Conservation (phyloP, 2,329 filamentous ascomycete genomes). For the Mariannaea elegans region DNA sequence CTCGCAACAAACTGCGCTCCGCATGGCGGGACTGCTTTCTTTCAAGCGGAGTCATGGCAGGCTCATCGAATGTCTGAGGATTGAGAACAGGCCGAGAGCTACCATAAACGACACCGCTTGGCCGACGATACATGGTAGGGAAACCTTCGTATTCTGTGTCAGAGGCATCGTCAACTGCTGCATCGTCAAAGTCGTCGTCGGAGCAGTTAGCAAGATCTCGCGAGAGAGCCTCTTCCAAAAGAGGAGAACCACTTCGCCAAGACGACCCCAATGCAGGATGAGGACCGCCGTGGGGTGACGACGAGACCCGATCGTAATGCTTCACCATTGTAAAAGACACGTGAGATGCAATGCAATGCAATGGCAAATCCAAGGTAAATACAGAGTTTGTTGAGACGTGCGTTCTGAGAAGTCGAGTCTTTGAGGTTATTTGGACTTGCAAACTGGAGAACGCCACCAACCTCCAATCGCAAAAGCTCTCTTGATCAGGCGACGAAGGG, state of each 20-base stretch:
- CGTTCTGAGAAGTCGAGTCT: conserved; percentile 11
- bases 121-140: conserved; percentile 75
- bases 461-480: conserved; percentile 20
- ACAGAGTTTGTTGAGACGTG: conserved; percentile 13
- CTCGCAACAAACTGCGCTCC: conserved; percentile 68
- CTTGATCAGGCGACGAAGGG: conserved; percentile 16
- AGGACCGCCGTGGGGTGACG: conserved; percentile 34
- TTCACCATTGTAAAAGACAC: conserved; percentile 24
- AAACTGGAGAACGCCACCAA: conserved; percentile 20
- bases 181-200: conserved; percentile 59
- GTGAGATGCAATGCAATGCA: neutral
- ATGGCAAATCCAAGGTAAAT: conserved; percentile 3
- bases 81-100: conserved; percentile 76
- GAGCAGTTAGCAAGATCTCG: conserved; percentile 72
- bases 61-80: conserved; percentile 58
- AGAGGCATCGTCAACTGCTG: conserved; percentile 41
- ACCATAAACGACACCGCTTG: conserved; percentile 78
- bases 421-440: conserved; percentile 21
- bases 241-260: conserved; percentile 68
- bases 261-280: conserved; percentile 50
- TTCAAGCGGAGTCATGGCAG: conserved; percentile 63
- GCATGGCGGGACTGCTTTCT: conserved; percentile 64
- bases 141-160: conserved; percentile 50
- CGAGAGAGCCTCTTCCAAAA: conserved; percentile 72
- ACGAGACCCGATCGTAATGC: conserved; percentile 8